Evolutionary conservation across 2,329 filamentous ascomycete species (phyloP), one percentile per base, ranked within the genome.

Genomic region (Dactylellina sp.): DNA sequence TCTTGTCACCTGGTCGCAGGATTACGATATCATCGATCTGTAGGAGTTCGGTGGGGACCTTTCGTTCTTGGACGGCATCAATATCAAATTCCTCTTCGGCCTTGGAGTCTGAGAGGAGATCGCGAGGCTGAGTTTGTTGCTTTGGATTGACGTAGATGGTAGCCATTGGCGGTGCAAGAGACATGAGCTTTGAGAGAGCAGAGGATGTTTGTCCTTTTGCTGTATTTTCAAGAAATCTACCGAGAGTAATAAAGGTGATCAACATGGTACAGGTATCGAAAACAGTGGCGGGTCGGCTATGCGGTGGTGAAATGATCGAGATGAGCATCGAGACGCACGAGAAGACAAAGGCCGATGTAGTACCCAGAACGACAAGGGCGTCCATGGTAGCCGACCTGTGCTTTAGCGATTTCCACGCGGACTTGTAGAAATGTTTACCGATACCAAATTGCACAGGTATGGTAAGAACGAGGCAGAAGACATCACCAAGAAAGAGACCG

Each of bases 221-320:
- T 16, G 89, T 85, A 80, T 98, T 99, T 82, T 99, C 95, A 16
- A 99, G 83, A 83, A 91, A 99, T 37, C 95, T 89, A 2, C 95
- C 92, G 1, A 99, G 83, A 0, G 91, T 93, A 81, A 97, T 92
- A 80, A 99, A 98, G 0, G 93, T 97, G 81, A 99, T 93, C 57
- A 99, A 85, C 95, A 98, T 99, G 20, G 93, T 97, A 82, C 93
- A 97, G 0, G 95, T 99, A 80, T 99, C 95, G 79, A 99, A 99
- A 14, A 97, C 91, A 1, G 93, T 97, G 76, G 88, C 89, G 0
- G 95, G 95, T 52, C 91, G 87, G 1, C 85, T 87, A 80, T 98
- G 92, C 5, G 92, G 91, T 20, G 87, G 84, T n/a, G 87, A 84
- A 12, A 91, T 77, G 18, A 98, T 80, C 0, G 93, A 96, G 14